These are phyloP conservation scores for Cucurbita maxima DNA, from an alignment of 306 rosid species.

Conservation along the genomic window DNA sequence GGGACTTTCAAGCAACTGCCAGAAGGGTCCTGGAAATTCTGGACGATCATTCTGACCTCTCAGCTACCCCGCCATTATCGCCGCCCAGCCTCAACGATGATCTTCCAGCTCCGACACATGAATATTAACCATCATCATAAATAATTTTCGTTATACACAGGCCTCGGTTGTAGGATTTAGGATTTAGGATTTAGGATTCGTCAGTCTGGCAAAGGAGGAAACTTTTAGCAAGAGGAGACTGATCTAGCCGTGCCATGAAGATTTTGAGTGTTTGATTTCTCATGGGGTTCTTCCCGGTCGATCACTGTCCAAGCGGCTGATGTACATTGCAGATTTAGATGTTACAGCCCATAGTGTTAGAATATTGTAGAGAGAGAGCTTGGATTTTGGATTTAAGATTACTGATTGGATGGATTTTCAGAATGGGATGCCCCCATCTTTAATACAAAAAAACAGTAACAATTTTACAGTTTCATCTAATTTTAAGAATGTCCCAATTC, in stretches of 20 bases:
- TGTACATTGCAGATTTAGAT: slow-evolving; percentile 60
- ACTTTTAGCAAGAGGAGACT: slow-evolving; percentile 13
- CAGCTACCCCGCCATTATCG: slow-evolving; percentile 70
- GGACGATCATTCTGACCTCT: slow-evolving; percentile 21
- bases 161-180: slow-evolving; percentile 17
- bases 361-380: slow-evolving; percentile 26
- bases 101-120: slow-evolving; percentile 13
- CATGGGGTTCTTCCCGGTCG: slow-evolving; percentile 51
- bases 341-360: slow-evolving; percentile 28
- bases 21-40: slow-evolving; percentile 56
- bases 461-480: background rate
- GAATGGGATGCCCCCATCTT: slow-evolving; percentile 1
- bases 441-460: background rate
- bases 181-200: slow-evolving; percentile 11
- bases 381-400: slow-evolving; percentile 26
- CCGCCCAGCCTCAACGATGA: slow-evolving; percentile 43
- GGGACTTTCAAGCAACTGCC: slow-evolving; percentile 36
- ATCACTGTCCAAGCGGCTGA: slow-evolving; percentile 79
- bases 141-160: slow-evolving; percentile 5
- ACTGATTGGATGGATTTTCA: slow-evolving; percentile 10
- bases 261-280: slow-evolving; percentile 16
- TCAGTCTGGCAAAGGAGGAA: slow-evolving; percentile 10
- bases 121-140: background rate
- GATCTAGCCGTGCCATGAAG: slow-evolving; percentile 12
- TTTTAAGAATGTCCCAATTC: background rate